Base-by-base conservation (phyloP, 192 early-diverging fungal genomes). In the Mortierella alpina region DNA sequence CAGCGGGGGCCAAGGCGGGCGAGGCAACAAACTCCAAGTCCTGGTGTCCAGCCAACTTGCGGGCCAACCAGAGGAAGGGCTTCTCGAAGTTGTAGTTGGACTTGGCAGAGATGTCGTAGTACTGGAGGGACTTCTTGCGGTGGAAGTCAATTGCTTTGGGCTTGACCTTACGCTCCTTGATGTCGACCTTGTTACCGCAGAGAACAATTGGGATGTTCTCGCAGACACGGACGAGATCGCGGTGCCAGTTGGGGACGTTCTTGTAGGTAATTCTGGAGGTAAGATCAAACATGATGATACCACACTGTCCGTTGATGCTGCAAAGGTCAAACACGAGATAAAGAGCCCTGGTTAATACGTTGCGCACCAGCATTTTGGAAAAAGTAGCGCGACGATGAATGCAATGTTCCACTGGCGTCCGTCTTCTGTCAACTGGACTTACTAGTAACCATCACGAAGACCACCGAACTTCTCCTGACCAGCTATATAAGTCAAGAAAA, bases 151-250 rank as follows among this genome's bases (percentile, higher is more conserved):
- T 98, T 73, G 91, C 91, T 91, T 99, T 99, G 65, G 97, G 95
- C 94, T 99, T 99, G 70, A 99, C 97, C 88, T 99, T 99, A 82
- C 98, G 95, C 86, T 99, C 98, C 93, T 99, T 99, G 86, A 99
- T 93, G 85, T 99, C 98, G 58, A 99, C 98, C 89, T 99, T 99
- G 94, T 99, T 99, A 81, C 98, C 98, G 90, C 95, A 96, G 61
- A 99, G 94, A 72, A 99, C 98, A 83, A 99, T 99, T 18, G 97
- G 97, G 84, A 99, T 96, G 90, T 96, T 98, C 84, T 99, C 97
- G 86, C 97, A 99, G 59, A 99, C 97, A 70, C 98, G 95, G 68
- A 96, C 94, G 51, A 99, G 89, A 84, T 99, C 98, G 84, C 98
- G 92, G 86, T 98, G 96, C 98, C 98, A 99, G 93, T 98, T 99